Evolutionary conservation across 495 filamentous ascomycete species (phyloP).

Genomic region (Penicillium atrosanguineum): DNA sequence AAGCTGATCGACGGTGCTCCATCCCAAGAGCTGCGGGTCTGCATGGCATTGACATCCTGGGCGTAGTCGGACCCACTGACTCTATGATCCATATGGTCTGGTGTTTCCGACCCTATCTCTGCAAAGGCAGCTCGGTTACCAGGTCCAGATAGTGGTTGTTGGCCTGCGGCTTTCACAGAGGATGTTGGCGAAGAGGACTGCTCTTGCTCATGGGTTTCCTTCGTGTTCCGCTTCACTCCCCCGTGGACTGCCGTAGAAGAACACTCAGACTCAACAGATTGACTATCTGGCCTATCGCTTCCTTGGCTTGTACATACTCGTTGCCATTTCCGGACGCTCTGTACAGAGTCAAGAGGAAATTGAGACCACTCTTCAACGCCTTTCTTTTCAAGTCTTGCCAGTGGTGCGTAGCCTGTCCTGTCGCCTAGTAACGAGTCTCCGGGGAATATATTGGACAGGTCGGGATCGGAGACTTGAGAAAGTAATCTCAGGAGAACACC

Average conservation of each 20-base stretch:
- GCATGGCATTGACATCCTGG: neutral
- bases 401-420: conserved; percentile 16
- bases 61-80: neutral
- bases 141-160: neutral
- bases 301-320: conserved; percentile 17
- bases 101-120: neutral
- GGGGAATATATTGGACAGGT: conserved; percentile 23
- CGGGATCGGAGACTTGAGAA: conserved; percentile 28
- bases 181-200: neutral
- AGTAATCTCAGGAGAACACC: conserved; percentile 31
- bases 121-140: neutral
- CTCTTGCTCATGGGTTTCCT: neutral
- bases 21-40: conserved; percentile 27
- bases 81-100: neutral
- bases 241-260: neutral
- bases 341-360: conserved; percentile 33
- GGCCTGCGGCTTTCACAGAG: neutral
- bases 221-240: neutral
- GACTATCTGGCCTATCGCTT: neutral
- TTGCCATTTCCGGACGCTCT: conserved; percentile 38
- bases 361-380: conserved; percentile 36
- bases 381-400: conserved; percentile 27
- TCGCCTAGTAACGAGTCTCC: neutral
- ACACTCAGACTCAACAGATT: neutral
- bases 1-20: conserved; percentile 36